Base-by-base conservation (phyloP, 2,329 filamentous ascomycete genomes). In the Fusarium sp. region DNA sequence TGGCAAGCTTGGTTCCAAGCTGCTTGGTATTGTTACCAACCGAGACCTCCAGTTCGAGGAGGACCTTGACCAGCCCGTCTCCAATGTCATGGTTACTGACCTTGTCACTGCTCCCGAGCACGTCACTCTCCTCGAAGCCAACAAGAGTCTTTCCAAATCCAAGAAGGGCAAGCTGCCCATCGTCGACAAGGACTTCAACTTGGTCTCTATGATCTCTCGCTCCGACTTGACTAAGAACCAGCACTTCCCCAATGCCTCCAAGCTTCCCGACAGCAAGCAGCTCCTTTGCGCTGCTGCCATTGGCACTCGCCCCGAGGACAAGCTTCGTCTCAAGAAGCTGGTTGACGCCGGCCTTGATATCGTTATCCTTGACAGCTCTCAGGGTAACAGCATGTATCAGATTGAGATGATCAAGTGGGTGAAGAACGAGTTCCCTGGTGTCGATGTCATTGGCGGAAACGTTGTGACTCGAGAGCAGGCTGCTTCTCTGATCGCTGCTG, bases 151-250 rank as follows among this genome's bases (percentile, higher is more conserved):
- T 59, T 93, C 94, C 82, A 91, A 93, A 86, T 98, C 96, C 71
- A 98, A 98, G 90, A 99, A 99, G 90, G 96, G 96, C 85, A 98
- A 98, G 88, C 91, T 98, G 68, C 95, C 95, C 70, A 97, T 98
- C 71, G 92, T 98, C 56, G 95, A 98, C 84, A 87, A 90, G 80
- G 85, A 91, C 58, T 92, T 92, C 81, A 97, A 97, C 86, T 89
- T 98, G 55, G 91, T 98, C 72, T 98, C 96, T 76, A 93, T 97
- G 87, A 92, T 98, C 82, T 95, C 94, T 73, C 91, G 96, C 79
- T 98, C 95, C 79, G 96, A 99, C 85, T 87, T 99, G 85, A 98
- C 95, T 88, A 99, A 99, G 90, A 99, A 99, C 87, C 90, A 98
- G 72, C 92, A 98, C 86, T 99, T 97, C 86, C 96, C 96, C 41